A percentile compares a stretch with the other conserved stretches of the same genome.
phyloP scores from a whole-genome alignment of 2,329 filamentous ascomycete genomes.

The Aspergillus sp. region DNA sequence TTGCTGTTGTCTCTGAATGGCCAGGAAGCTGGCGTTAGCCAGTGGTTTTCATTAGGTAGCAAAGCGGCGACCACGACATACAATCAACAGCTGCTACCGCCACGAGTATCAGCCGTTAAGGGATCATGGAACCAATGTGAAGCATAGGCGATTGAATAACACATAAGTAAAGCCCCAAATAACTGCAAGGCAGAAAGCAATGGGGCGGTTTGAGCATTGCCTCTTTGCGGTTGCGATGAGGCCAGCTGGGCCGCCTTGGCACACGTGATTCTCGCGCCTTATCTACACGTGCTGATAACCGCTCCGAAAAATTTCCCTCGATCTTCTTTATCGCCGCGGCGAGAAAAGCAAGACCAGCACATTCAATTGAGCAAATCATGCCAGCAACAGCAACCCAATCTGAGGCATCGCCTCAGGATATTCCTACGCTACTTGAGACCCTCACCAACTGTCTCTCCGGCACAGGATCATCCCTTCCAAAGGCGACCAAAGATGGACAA shows the following conservation, averaged over 20 bases:
- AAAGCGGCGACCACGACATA: slow-evolving; percentile 6
- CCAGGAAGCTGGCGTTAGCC: slow-evolving; percentile 3
- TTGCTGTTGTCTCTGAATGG: slow-evolving; percentile 13
- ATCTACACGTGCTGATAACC: slow-evolving; percentile 21
- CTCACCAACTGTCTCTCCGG: slow-evolving; percentile 29
- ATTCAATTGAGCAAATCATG: slow-evolving; percentile 13
- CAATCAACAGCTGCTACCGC: slow-evolving; percentile 15
- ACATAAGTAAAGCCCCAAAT: too few species aligned
- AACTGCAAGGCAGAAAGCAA: not conserved
- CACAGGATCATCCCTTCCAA: slow-evolving; percentile 30
- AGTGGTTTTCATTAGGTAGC: too few species aligned
- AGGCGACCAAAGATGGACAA: slow-evolving; percentile 18
- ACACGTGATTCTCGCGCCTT: slow-evolving; percentile 11
- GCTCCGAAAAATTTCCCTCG: slow-evolving; percentile 14
- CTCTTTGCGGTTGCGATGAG: slow-evolving; percentile 3
- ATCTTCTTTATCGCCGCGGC: slow-evolving; percentile 1
- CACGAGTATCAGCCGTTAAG: slow-evolving; percentile 5
- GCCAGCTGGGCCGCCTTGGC: slow-evolving; percentile 12
- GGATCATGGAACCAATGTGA: slow-evolving; percentile 5
- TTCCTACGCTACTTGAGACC: slow-evolving; percentile 27
- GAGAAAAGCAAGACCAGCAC: not conserved
- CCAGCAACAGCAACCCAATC: slow-evolving; percentile 15
- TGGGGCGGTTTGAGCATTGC: not conserved
- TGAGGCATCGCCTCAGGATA: slow-evolving; percentile 16
- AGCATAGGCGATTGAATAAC: not conserved